A percentile compares a stretch with the other conserved stretches of the same genome.
These are phyloP conservation scores for Hypomyces perniciosus DNA, from an alignment of 2,329 filamentous ascomycete species.

Conservation along the genomic window DNA sequence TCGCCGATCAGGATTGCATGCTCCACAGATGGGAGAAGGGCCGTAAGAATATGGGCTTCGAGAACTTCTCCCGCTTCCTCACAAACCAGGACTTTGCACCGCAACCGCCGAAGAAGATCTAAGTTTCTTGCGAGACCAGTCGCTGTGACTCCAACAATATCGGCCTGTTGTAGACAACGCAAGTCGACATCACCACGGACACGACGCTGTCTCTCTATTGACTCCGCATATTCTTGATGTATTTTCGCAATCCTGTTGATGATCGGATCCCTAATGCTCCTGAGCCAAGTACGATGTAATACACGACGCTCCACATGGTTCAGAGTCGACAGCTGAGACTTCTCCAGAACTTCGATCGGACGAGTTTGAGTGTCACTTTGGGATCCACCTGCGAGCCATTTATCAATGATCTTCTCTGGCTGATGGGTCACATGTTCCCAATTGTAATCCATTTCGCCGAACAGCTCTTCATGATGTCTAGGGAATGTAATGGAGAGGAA, in stretches of 20 bases:
- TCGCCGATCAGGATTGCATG: constrained; percentile 42
- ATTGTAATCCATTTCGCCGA: constrained; percentile 2
- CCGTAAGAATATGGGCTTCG: constrained; percentile 55
- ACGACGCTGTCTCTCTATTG: constrained; percentile 4
- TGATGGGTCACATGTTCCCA: neutral
- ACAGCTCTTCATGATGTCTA: neutral
- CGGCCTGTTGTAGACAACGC: constrained; percentile 32
- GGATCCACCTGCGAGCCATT: neutral
- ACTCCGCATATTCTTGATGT: constrained; percentile 1
- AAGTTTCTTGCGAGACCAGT: constrained; percentile 50
- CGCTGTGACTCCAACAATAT: constrained; percentile 52
- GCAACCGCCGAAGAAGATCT: constrained; percentile 40
- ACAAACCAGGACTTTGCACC: constrained; percentile 52
- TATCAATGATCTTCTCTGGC: neutral
- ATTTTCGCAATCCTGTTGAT: constrained; percentile 11
- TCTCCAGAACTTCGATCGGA: neutral
- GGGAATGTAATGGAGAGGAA: neutral
- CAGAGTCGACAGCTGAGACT: neutral
- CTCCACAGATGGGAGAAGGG: constrained; percentile 52
- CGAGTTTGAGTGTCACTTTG: neutral
- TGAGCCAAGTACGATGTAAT: constrained; percentile 10
- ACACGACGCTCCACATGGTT: constrained; percentile 5
- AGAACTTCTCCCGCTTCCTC: constrained; percentile 66
- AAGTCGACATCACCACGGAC: constrained; percentile 12
- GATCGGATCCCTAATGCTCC: constrained; percentile 4